Conservation (phyloP, 345 rosid species). For the Hypericum perforatum region DNA sequence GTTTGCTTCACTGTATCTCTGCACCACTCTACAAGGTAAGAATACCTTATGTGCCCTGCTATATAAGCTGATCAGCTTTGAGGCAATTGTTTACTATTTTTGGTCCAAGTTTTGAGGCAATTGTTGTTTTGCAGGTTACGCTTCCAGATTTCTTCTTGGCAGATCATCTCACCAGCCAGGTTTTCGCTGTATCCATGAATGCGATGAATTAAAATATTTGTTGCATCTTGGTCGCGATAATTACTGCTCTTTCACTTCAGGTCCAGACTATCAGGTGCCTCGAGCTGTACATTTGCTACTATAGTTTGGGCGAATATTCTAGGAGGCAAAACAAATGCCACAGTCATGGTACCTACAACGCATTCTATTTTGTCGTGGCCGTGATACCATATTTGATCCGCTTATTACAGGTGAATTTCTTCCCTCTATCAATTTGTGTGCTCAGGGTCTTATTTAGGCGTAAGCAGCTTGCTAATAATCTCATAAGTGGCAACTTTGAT, state of each 20-base stretch:
- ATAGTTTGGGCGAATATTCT: constrained; percentile 48
- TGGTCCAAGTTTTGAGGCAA: neutral
- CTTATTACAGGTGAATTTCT: constrained; percentile 44
- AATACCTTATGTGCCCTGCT: no score
- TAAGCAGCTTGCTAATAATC: no score
- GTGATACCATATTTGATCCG: constrained; percentile 62
- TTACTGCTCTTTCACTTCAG: constrained; percentile 25
- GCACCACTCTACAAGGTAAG: constrained; percentile 39
- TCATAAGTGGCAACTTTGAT: no score
- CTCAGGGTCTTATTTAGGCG: no score
- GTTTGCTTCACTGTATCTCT: constrained; percentile 24
- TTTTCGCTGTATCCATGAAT: constrained; percentile 3
- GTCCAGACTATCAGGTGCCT: constrained; percentile 57
- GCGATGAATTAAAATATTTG: neutral
- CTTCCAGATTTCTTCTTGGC: constrained; percentile 60
- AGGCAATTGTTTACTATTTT: no score
- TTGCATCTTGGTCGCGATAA: neutral
- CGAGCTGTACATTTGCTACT: constrained; percentile 66
- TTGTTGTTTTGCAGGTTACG: constrained; percentile 35
- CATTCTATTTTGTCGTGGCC: constrained; percentile 49
- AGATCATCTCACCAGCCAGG: constrained; percentile 65
- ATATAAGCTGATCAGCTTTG: no score
- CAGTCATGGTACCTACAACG: constrained; percentile 45
- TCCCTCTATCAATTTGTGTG: neutral
- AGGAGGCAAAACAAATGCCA: constrained; percentile 53